Conservation (phyloP, 768 basidiomycete species). For the Suillus alpinus region DNA sequence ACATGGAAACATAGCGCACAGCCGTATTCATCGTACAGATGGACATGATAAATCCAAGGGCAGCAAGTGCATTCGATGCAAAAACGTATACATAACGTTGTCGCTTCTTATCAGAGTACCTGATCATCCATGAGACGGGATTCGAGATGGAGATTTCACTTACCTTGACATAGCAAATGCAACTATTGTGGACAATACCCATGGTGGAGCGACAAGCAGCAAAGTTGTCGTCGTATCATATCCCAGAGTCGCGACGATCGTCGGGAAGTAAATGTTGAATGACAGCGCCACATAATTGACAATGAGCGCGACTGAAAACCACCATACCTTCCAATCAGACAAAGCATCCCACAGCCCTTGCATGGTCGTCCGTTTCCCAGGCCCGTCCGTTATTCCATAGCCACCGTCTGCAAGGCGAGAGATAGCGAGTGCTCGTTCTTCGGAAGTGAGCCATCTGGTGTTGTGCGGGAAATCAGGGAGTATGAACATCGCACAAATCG, state of each 20-base stretch:
- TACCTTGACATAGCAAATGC: constrained; percentile 24
- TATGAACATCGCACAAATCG: constrained; percentile 30
- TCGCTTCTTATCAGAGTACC: constrained; percentile 63
- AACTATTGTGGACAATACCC: constrained; percentile 26
- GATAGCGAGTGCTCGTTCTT: constrained; percentile 30
- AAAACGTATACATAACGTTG: constrained; percentile 71
- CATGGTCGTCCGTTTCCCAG: constrained; percentile 8
- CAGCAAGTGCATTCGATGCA: constrained; percentile 48
- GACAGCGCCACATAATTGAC: constrained; percentile 12
- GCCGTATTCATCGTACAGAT: constrained; percentile 57
- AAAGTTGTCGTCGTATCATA: constrained; percentile 37
- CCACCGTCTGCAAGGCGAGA: constrained; percentile 29
- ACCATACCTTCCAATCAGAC: constrained; percentile 42
- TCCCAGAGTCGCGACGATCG: constrained; percentile 31
- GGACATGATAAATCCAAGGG: constrained; percentile 63
- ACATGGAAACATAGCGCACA: constrained; percentile 62
- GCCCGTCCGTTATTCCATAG: constrained; percentile 5
- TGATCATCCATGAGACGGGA: constrained; percentile 14
- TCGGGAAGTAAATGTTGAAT: constrained; percentile 24
- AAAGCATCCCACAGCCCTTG: constrained; percentile 36
- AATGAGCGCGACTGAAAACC: constrained; percentile 25
- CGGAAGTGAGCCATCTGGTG: constrained; percentile 29
- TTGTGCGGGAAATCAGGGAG: constrained; percentile 37
- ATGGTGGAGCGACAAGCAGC: constrained; percentile 40
- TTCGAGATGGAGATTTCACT: background rate